A percentile compares a stretch with the other conserved stretches of the same genome.
Conservation (phyloP, 441 rosid genomes). For the Gossypium laxum region DNA sequence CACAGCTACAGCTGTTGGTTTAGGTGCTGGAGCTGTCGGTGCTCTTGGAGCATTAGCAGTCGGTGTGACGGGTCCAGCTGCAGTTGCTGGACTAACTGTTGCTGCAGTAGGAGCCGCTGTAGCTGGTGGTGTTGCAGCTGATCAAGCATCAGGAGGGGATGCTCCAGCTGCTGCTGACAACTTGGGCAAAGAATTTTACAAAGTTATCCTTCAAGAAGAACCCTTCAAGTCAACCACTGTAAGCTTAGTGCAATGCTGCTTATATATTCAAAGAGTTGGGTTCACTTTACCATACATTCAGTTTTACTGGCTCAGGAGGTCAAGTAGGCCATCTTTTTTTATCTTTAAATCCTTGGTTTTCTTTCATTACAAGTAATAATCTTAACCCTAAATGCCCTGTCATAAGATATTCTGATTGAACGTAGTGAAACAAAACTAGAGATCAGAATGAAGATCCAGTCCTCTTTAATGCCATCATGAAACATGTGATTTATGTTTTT, state of each 20-base stretch:
- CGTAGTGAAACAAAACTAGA: neutral
- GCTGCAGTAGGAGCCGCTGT: constrained; percentile 75
- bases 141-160: constrained; percentile 49
- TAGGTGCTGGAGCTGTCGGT: constrained; percentile 55
- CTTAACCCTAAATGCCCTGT: neutral
- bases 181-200: constrained; percentile 64
- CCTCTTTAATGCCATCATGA: constrained; percentile 3
- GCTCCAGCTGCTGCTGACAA: constrained; percentile 57
- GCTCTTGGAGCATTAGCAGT: constrained; percentile 60
- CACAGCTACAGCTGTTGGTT: constrained; percentile 61
- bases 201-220: constrained; percentile 68
- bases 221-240: constrained; percentile 82
- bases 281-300: neutral
- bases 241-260: constrained; percentile 14
- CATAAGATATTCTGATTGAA: neutral
- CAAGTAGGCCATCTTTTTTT: neutral
- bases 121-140: constrained; percentile 61
- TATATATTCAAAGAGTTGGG: neutral
- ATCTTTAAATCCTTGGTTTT: neutral
- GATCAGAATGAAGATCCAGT: neutral
- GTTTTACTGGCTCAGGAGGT: neutral
- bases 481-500: neutral
- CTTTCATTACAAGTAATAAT: neutral
- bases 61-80: constrained; percentile 57
- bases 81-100: constrained; percentile 51